A percentile compares a stretch with the other conserved stretches of the same genome.
phyloP scores from a whole-genome alignment of 306 rosid species.

The Spatholobus suberectus region DNA sequence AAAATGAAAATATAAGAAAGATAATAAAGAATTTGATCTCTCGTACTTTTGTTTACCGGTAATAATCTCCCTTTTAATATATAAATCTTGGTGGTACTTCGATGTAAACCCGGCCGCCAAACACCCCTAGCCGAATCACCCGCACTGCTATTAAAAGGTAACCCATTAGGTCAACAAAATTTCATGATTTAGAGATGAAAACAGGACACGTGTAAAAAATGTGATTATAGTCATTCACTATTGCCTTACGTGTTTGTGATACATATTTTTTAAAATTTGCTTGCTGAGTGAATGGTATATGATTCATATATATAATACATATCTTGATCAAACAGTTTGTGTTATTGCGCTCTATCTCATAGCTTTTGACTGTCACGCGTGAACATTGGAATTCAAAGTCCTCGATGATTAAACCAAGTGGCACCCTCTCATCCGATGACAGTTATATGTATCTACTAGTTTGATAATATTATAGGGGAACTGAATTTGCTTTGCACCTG shows the following conservation, averaged over 20 bases:
- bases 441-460: conserved; percentile 53
- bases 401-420: conserved; percentile 48
- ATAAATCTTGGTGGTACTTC: not conserved
- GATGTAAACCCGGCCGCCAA: conserved; percentile 26
- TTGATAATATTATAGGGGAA: conserved; percentile 2
- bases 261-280: not conserved
- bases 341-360: conserved; percentile 78
- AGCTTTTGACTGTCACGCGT: conserved; percentile 77
- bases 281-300: conserved; percentile 18
- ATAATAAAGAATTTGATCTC: not conserved
- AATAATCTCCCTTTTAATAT: not conserved
- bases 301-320: conserved; percentile 38
- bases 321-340: not conserved
- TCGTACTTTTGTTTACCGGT: not conserved
- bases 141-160: conserved; percentile 41
- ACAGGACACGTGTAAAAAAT: conserved; percentile 42
- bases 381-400: conserved; percentile 49
- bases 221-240: conserved; percentile 14
- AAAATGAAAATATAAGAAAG: not conserved
- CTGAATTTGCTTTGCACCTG: conserved; percentile 7
- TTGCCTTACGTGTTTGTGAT: not conserved
- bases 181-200: conserved; percentile 24
- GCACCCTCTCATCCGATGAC: conserved; percentile 49
- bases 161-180: conserved; percentile 8
- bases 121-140: conserved; percentile 23